phyloP scores from a whole-genome alignment of 345 rosid species.

The Eucalyptus pumila region DNA sequence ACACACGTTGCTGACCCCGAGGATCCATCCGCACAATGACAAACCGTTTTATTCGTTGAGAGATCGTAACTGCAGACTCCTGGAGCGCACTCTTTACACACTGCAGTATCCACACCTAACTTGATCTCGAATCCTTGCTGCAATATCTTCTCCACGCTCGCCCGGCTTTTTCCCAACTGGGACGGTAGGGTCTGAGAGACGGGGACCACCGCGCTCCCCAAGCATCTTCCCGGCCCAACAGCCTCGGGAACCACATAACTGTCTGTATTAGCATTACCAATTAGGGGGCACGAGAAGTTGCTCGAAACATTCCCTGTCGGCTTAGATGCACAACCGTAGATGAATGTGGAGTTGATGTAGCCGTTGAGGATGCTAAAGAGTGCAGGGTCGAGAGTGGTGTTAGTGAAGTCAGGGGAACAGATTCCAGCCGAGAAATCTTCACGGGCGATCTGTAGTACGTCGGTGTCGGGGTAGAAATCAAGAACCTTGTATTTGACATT shows the following conservation, averaged over 20 bases:
- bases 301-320: neutral
- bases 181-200: neutral
- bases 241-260: neutral
- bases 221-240: neutral
- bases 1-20: neutral
- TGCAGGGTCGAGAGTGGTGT: constrained; percentile 4
- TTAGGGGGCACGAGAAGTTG: neutral
- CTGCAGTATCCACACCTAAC: neutral
- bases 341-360: neutral
- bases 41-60: neutral
- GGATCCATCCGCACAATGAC: neutral
- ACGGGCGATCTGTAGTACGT: constrained; percentile 2
- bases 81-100: neutral
- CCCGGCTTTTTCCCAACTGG: neutral
- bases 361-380: neutral
- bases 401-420: neutral
- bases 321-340: neutral
- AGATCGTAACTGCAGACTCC: neutral
- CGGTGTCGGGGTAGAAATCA: neutral
- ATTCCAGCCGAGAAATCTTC: neutral
- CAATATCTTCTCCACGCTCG: neutral
- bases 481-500: constrained; percentile 10
- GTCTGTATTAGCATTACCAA: neutral
- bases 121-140: neutral
- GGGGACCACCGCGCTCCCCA: neutral